These are phyloP conservation scores for Diaporthe sp. DNA, from an alignment of 2,329 filamentous ascomycete species.

Conservation along the genomic window DNA sequence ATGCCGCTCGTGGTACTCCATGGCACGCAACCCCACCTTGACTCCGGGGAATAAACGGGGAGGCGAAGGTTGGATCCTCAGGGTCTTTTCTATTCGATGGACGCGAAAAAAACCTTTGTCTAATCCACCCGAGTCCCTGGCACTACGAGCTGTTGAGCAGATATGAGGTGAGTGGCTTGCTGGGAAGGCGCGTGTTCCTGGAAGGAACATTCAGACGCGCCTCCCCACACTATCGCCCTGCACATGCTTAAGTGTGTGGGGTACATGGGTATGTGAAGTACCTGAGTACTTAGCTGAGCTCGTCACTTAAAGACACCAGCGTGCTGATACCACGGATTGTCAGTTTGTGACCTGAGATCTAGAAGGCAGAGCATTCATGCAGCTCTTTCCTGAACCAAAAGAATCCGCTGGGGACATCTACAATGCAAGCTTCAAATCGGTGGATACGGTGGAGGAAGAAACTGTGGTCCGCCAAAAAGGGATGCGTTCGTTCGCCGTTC, in stretches of 20 bases:
- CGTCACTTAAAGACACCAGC: neutral
- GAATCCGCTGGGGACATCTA: slow-evolving; percentile 2
- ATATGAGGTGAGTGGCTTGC: neutral
- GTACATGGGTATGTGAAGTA: slow-evolving; percentile 10
- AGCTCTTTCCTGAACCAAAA: neutral
- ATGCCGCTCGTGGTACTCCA: slow-evolving; percentile 73
- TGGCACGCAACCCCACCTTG: slow-evolving; percentile 46
- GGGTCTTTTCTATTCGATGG: neutral
- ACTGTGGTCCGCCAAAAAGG: slow-evolving; percentile 6
- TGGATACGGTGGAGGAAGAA: neutral
- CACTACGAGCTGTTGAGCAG: slow-evolving; percentile 6
- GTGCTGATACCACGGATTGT: neutral
- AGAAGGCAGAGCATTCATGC: neutral
- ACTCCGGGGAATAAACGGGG: neutral
- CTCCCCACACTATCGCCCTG: slow-evolving; percentile 22
- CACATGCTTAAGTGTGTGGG: slow-evolving; percentile 28
- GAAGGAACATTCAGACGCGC: slow-evolving; percentile 27
- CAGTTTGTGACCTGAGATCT: neutral
- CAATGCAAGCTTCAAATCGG: neutral
- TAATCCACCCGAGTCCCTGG: neutral
- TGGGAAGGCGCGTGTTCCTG: neutral
- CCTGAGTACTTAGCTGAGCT: neutral
- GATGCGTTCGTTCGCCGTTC: slow-evolving; percentile 10
- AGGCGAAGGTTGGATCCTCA: neutral
- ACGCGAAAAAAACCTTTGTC: neutral